Percentiles rank a stretch among this genome's conserved stretches.
phyloP scores from a whole-genome alignment of 176 grass and related monocot species.

The Typha latifolia region DNA sequence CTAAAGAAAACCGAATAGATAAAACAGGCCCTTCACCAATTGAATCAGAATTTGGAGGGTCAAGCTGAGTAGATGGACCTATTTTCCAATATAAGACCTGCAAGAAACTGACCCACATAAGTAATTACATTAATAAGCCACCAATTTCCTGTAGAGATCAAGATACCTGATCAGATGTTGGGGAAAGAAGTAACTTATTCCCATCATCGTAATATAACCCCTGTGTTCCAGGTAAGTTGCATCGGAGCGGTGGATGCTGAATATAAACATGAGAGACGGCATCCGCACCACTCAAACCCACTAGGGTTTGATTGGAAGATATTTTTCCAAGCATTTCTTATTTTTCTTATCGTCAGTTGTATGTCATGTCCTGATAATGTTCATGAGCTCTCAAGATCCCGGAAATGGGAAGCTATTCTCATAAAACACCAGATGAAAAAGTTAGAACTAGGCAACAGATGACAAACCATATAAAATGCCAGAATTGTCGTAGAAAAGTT shows the following conservation, averaged over 20 bases:
- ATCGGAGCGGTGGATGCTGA: constrained; percentile 76
- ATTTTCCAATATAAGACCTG: constrained; percentile 96
- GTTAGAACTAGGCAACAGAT: no score
- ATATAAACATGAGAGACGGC: constrained; percentile 82
- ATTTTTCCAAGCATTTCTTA: constrained; percentile 22
- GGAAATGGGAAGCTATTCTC: background rate
- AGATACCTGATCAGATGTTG: constrained; percentile 72
- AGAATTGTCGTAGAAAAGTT: constrained; percentile 2
- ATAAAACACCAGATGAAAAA: no score
- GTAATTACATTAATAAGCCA: background rate
- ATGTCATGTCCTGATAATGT: background rate
- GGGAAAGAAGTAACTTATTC: constrained; percentile 80
- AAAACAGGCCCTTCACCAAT: constrained; percentile 74
- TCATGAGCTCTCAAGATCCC: constrained; percentile 3
- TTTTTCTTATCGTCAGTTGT: constrained; percentile 3
- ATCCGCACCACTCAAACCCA: constrained; percentile 47
- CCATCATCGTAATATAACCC: constrained; percentile 90
- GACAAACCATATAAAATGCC: no score
- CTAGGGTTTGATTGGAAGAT: constrained; percentile 33
- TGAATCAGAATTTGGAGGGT: constrained; percentile 80
- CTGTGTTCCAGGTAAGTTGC: constrained; percentile 69
- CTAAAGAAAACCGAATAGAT: constrained; percentile 75
- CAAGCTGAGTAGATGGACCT: constrained; percentile 31
- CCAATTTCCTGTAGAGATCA: constrained; percentile 9
- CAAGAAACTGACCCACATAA: constrained; percentile 16